phyloP scores from a whole-genome alignment of 768 basidiomycete genomes.

The Russula compacta region DNA sequence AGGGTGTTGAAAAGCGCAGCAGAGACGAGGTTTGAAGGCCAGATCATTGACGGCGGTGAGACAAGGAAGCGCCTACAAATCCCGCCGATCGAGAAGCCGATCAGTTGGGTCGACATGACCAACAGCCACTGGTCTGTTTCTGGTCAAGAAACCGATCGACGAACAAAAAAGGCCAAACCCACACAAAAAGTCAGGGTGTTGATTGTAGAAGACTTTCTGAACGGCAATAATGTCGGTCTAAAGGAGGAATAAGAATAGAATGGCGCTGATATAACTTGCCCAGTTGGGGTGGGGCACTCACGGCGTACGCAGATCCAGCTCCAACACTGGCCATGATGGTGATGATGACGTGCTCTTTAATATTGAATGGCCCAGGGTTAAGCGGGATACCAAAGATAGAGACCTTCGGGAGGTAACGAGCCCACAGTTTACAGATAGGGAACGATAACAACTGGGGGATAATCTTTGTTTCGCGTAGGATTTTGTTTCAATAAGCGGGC shows the following conservation, averaged over 20 bases:
- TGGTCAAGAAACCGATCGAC: not conserved
- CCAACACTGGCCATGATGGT: conserved; percentile 36
- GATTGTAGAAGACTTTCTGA: conserved; percentile 38
- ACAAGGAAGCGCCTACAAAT: conserved; percentile 38
- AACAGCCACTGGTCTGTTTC: conserved; percentile 30
- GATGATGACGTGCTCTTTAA: conserved; percentile 62
- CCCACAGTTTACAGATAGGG: conserved; percentile 55
- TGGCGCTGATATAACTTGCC: not conserved
- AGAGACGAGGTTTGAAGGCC: conserved; percentile 36
- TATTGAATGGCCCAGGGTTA: conserved; percentile 63
- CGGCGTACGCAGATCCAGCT: conserved; percentile 27
- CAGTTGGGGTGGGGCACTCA: conserved; percentile 3
- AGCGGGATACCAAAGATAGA: conserved; percentile 42
- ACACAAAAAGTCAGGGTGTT: conserved; percentile 30
- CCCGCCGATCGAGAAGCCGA: conserved; percentile 37
- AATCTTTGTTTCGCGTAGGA: conserved; percentile 25
- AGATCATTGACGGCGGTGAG: conserved; percentile 37
- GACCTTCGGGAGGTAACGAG: conserved; percentile 41
- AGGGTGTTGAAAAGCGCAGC: conserved; percentile 40
- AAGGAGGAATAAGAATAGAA: not conserved
- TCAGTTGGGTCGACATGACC: conserved; percentile 35
- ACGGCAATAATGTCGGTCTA: conserved; percentile 39
- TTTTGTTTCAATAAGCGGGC: conserved; percentile 1
- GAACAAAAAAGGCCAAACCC: not conserved
- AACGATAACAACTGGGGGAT: conserved; percentile 64